Evolutionary conservation across 208 protist species (phyloP).

Genomic region (Trypanosoma theileri): DNA sequence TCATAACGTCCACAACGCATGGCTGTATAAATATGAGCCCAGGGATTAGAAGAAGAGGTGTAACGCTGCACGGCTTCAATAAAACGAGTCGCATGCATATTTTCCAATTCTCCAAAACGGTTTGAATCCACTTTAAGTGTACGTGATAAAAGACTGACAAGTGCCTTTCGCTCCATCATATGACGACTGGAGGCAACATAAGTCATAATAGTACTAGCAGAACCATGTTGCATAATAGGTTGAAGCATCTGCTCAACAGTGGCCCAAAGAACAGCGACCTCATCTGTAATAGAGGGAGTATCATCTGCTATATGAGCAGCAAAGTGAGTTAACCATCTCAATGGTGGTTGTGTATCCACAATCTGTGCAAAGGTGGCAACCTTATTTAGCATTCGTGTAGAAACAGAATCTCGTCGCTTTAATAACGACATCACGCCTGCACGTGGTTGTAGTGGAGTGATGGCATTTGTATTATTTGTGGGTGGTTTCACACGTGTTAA

Average conservation of each 20-base stretch:
- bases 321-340: slow-evolving; percentile 62
- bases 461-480: not conserved
- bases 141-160: slow-evolving; percentile 44
- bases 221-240: slow-evolving; percentile 43
- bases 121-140: slow-evolving; percentile 50
- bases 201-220: slow-evolving; percentile 41
- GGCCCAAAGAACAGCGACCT: slow-evolving; percentile 57
- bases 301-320: slow-evolving; percentile 47
- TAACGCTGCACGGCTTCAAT: slow-evolving; percentile 47
- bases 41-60: slow-evolving; percentile 45
- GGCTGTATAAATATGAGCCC: slow-evolving; percentile 62
- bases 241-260: slow-evolving; percentile 52
- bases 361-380: slow-evolving; percentile 62
- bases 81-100: slow-evolving; percentile 51
- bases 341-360: slow-evolving; percentile 49
- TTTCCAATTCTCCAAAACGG: slow-evolving; percentile 54
- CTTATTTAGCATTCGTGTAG: slow-evolving; percentile 42
- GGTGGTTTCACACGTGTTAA: slow-evolving; percentile 1
- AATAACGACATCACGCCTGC: slow-evolving; percentile 28
- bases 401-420: slow-evolving; percentile 40
- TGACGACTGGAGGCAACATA: slow-evolving; percentile 62
- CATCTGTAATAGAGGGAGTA: slow-evolving; percentile 36
- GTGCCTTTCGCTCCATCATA: slow-evolving; percentile 67
- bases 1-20: slow-evolving; percentile 85
- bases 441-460: slow-evolving; percentile 12